phyloP scores from a whole-genome alignment of 306 rosid genomes.

The Cyamopsis tetragonoloba region DNA sequence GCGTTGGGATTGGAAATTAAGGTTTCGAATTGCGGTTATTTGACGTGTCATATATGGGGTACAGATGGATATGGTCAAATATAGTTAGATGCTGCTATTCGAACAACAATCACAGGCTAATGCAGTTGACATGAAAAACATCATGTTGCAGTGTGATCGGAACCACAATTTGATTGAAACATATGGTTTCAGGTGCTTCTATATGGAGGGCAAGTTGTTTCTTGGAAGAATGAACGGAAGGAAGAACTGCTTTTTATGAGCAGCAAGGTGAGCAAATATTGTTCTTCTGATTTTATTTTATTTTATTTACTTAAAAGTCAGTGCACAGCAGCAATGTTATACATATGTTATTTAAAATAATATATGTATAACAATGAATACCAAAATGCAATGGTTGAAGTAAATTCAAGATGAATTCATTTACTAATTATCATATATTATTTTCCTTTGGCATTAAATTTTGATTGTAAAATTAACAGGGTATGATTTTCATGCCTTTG shows the following conservation, averaged over 20 bases:
- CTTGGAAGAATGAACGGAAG: slow-evolving; percentile 60
- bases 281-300: neutral
- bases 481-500: neutral
- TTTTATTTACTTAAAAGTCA: neutral
- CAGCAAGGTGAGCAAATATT: slow-evolving; percentile 40
- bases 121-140: too few relatives aligned
- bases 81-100: too few relatives aligned
- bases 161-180: too few relatives aligned
- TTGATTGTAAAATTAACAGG: neutral
- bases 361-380: neutral
- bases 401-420: neutral
- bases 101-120: too few relatives aligned
- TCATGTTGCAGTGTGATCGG: too few relatives aligned
- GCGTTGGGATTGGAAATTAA: too few relatives aligned
- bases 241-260: slow-evolving; percentile 60
- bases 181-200: slow-evolving; percentile 54
- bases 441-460: neutral
- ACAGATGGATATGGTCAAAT: too few relatives aligned
- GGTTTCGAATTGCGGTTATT: too few relatives aligned
- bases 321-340: neutral
- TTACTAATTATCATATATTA: neutral
- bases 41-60: too few relatives aligned
- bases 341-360: too few relatives aligned
- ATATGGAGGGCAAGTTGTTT: slow-evolving; percentile 58
- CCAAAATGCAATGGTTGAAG: neutral